These are phyloP conservation scores for Termitomyces sp. DNA, from an alignment of 768 basidiomycete species.

Conservation along the genomic window DNA sequence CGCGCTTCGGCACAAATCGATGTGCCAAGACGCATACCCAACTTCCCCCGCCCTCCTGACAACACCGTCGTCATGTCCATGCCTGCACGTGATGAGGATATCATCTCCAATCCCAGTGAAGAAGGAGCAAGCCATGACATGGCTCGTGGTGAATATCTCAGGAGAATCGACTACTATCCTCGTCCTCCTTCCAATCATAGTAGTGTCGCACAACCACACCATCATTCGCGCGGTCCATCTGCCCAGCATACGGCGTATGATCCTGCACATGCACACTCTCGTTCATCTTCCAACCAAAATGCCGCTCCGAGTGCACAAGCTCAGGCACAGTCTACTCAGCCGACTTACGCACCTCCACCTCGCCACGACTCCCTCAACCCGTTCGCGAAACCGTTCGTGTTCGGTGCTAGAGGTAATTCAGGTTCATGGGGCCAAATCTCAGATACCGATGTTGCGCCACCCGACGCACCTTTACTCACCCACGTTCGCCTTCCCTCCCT, in stretches of 20 bases:
- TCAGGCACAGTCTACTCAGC: slow-evolving; percentile 22
- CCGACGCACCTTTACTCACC: slow-evolving; percentile 30
- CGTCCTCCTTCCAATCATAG: slow-evolving; percentile 43
- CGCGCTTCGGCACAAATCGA: slow-evolving; percentile 47
- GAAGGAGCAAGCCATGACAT: slow-evolving; percentile 44
- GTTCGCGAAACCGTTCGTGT: slow-evolving; percentile 81
- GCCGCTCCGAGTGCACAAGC: slow-evolving; percentile 11
- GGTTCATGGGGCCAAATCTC: slow-evolving; percentile 31
- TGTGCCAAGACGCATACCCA: slow-evolving; percentile 68
- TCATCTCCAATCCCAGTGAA: slow-evolving; percentile 86
- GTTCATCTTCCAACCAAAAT: slow-evolving; percentile 40
- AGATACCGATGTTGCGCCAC: slow-evolving; percentile 29
- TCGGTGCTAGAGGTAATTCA: slow-evolving; percentile 44
- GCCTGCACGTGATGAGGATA: slow-evolving; percentile 47
- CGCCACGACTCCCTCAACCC: slow-evolving; percentile 61
- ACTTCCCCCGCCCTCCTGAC: slow-evolving; percentile 76
- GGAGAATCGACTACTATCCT: slow-evolving; percentile 41
- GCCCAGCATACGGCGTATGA: slow-evolving; percentile 60
- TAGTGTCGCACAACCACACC: slow-evolving; percentile 47
- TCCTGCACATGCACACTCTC: slow-evolving; percentile 63
- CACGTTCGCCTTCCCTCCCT: slow-evolving; percentile 47
- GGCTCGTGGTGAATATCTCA: slow-evolving; percentile 40
- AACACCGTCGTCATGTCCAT: slow-evolving; percentile 40
- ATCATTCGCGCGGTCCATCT: slow-evolving; percentile 65
- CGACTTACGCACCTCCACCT: slow-evolving; percentile 20